Percentiles rank a stretch among this genome's conserved stretches.
Conservation (phyloP, 768 basidiomycete species). For the Leccinum sublutescens region DNA sequence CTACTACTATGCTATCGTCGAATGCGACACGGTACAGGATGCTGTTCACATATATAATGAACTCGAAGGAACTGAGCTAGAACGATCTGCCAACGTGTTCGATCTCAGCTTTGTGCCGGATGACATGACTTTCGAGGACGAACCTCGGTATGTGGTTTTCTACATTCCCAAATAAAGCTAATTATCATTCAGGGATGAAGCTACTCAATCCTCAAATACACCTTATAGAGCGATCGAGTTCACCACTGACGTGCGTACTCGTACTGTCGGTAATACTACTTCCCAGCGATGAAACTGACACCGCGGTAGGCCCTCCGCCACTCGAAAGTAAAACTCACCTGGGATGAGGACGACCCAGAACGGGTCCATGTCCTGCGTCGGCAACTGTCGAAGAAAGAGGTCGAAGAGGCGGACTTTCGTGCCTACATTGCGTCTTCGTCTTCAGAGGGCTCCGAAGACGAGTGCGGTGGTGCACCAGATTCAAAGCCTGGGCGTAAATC, state of each 20-base stretch:
- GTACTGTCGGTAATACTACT: background rate
- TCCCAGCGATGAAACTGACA: background rate
- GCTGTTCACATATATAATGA: conserved; percentile 81
- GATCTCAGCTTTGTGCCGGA: conserved; percentile 94
- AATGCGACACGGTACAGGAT: conserved; percentile 76
- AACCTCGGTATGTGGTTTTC: conserved; percentile 53
- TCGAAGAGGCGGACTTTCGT: conserved; percentile 89
- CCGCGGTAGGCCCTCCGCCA: conserved; percentile 81
- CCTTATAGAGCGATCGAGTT: conserved; percentile 82
- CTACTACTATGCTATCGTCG: conserved; percentile 94
- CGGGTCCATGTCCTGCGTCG: conserved; percentile 79
- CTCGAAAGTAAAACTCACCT: conserved; percentile 96
- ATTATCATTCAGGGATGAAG: conserved; percentile 66
- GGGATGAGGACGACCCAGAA: conserved; percentile 97
- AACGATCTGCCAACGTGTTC: conserved; percentile 94
- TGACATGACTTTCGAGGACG: conserved; percentile 80
- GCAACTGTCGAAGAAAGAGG: conserved; percentile 73
- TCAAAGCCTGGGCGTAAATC: conserved; percentile 9
- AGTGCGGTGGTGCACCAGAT: conserved; percentile 5
- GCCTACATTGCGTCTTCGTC: conserved; percentile 74
- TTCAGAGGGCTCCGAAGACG: conserved; percentile 49
- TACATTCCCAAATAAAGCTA: background rate
- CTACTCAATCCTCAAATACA: conserved; percentile 57
- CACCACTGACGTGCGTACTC: conserved; percentile 76
- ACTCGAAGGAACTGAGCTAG: conserved; percentile 92